Conservation (phyloP, 805 yeast species). For the Kockiozyma suomiensis region DNA sequence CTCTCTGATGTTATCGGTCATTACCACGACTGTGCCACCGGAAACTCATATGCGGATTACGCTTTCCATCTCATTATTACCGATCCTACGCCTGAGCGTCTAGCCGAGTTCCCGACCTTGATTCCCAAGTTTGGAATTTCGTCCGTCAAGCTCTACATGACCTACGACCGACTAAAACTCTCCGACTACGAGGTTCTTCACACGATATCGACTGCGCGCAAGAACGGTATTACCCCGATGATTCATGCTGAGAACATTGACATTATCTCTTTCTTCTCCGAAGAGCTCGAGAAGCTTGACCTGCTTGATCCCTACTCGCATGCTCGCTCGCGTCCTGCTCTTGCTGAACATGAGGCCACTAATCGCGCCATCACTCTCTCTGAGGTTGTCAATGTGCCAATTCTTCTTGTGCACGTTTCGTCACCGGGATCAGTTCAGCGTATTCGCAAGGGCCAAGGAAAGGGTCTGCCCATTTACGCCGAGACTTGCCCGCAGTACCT, state of each 20-base stretch:
- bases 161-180: constrained; percentile 50
- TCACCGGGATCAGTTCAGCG: constrained; percentile 48
- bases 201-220: constrained; percentile 47
- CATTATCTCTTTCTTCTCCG: constrained; percentile 49
- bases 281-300: constrained; percentile 47
- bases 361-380: constrained; percentile 52
- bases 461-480: constrained; percentile 49
- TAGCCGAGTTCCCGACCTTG: constrained; percentile 44
- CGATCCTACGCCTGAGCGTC: constrained; percentile 42
- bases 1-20: constrained; percentile 41
- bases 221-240: constrained; percentile 52
- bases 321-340: constrained; percentile 51
- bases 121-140: constrained; percentile 47
- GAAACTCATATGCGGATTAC: constrained; percentile 50
- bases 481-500: constrained; percentile 58
- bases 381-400: constrained; percentile 50
- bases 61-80: constrained; percentile 53
- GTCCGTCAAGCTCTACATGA: constrained; percentile 51
- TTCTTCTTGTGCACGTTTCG: constrained; percentile 55
- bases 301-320: constrained; percentile 51
- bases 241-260: constrained; percentile 57
- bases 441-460: constrained; percentile 50
- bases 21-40: constrained; percentile 42
- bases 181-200: constrained; percentile 49
- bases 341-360: constrained; percentile 56